Evolutionary conservation across 163 green algal genomes (phyloP).

Genomic region (Coccomyxa subellipsoidea): DNA sequence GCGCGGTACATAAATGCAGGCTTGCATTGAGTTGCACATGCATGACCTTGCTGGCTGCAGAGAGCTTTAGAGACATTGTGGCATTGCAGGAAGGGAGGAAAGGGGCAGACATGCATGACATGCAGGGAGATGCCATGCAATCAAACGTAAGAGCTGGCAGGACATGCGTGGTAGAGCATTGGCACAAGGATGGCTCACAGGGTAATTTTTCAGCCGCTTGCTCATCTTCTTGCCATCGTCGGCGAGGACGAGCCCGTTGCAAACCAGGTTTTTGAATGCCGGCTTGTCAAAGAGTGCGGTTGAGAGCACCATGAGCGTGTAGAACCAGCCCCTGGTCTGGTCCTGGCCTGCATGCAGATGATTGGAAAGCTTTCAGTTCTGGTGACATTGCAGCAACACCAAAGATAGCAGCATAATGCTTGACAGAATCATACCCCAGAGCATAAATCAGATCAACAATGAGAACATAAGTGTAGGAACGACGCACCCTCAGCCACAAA

Average conservation of each 20-base stretch:
- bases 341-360: conserved; percentile 67
- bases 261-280: conserved; percentile 98
- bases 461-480: too few species aligned
- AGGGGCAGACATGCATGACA: too few species aligned
- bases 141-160: neutral
- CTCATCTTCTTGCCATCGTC: conserved; percentile 99
- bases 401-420: too few species aligned
- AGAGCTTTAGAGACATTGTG: too few species aligned
- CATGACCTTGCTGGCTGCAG: too few species aligned
- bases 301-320: conserved; percentile 99
- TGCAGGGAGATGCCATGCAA: too few species aligned
- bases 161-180: neutral
- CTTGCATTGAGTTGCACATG: too few species aligned
- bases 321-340: conserved; percentile 99
- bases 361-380: neutral
- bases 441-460: too few species aligned
- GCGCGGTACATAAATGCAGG: too few species aligned
- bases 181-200: conserved; percentile 40
- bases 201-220: conserved; percentile 99
- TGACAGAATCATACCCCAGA: too few species aligned
- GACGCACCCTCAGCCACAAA: conserved; percentile 93
- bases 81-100: too few species aligned
- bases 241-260: conserved; percentile 97
- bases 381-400: too few species aligned
- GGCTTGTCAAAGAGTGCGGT: conserved; percentile 98